Base-by-base conservation (phyloP, 768 basidiomycete species). In the Lactifluus hygrophoroides region DNA sequence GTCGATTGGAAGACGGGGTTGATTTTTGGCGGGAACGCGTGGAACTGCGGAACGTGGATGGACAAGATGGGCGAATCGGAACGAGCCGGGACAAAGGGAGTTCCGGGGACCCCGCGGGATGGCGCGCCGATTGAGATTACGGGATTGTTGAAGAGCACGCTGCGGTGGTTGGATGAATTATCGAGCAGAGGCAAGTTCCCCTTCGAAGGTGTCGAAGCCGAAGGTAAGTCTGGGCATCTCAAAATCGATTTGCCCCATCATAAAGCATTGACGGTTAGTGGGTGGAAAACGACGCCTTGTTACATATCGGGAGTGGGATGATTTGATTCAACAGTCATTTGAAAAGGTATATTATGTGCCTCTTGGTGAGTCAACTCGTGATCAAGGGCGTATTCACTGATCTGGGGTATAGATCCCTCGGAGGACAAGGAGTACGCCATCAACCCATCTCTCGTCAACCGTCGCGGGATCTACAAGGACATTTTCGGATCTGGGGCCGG, bases 381-480 rank as follows among this genome's bases (percentile, higher is more conserved):
- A 23, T 37, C 23, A 17, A 1, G 13, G n/a, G 9, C 28, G 27
- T 19, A 19, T 27, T 27, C 3, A 42, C 57, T 35, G 51, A 27
- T 50, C 16, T 21, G 9, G 17, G 38, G 2, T 43, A 30, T 68
- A 88, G 93, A 94, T 68, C 78, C 85, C 1, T 67, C 74, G 11
- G 80, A 88, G 25, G 95, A 99, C 67, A 61, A 66, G 3, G 74
- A 83, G 16, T 92, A 92, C 74, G 77, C 78, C 54, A 71, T 96
- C 65, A 76, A 90, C 66, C 65, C 88, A 3, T 77, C 65, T 23
- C 71, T 97, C 35, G 77, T 96, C 60, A 88, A 92, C 69, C 85
- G 92, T 14, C 80, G 96, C 57, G 96, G 95, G 5, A 95, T 97
- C 68, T 99, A 98, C 79, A 99, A 99, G 77, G 96, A 99, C 69